Evolutionary conservation across 345 rosid species (phyloP).

Genomic region (Euphorbia tirucalli): DNA sequence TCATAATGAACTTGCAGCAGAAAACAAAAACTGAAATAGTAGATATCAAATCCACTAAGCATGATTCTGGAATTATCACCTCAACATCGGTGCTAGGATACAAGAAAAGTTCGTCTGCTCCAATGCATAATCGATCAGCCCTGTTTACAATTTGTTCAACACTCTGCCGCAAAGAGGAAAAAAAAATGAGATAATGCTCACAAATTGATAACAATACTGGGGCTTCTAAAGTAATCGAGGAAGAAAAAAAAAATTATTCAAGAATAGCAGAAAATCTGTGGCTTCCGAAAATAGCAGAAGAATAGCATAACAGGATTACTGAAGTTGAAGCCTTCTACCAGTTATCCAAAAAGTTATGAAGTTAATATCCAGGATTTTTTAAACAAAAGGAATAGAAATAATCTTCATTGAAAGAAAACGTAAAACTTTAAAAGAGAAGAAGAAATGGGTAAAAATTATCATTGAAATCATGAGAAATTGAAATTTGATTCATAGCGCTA

Average conservation of each 20-base stretch:
- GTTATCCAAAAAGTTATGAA: neutral
- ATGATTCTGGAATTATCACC: conserved; percentile 36
- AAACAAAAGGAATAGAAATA: no score
- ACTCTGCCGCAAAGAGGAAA: conserved; percentile 48
- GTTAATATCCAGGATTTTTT: neutral
- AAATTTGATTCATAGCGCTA: neutral
- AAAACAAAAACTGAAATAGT: conserved; percentile 2
- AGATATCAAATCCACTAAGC: neutral
- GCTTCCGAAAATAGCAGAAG: neutral
- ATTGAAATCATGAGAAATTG: neutral
- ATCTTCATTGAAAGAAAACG: neutral
- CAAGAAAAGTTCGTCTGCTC: conserved; percentile 60
- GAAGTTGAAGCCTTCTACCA: neutral
- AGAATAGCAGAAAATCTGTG: neutral
- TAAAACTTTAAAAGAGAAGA: neutral
- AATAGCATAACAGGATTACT: neutral
- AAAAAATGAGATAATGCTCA: conserved; percentile 4
- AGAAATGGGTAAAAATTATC: neutral
- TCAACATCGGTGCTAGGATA: conserved; percentile 88
- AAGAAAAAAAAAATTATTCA: neutral
- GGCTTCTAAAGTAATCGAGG: neutral
- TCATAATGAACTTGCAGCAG: neutral
- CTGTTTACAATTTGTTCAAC: conserved; percentile 88
- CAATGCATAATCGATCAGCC: conserved; percentile 73
- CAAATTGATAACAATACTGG: neutral